Percentiles rank a stretch among this genome's conserved stretches.
phyloP scores from a whole-genome alignment of 192 early-diverging fungal species.

The Chytriomyces hyalinus region DNA sequence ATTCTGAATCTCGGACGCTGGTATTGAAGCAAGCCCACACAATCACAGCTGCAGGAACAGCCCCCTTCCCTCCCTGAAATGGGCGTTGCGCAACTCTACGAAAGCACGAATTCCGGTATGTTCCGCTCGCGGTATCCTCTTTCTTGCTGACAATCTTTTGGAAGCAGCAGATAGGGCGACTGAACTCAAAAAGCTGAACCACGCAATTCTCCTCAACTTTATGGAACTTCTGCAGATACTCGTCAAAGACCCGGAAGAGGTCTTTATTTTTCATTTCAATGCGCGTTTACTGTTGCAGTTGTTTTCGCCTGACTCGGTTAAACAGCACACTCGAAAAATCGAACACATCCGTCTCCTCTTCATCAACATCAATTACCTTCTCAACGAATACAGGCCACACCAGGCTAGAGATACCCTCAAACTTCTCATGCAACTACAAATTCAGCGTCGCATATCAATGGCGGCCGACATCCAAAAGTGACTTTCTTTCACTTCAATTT shows the following conservation, averaged over 20 bases:
- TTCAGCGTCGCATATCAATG: conserved; percentile 22
- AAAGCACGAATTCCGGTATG: conserved; percentile 2
- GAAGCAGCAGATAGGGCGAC: conserved; percentile 17
- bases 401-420: conserved; percentile 40
- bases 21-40: neutral
- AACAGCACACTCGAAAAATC: conserved; percentile 31
- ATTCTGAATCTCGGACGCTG: neutral
- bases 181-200: conserved; percentile 42
- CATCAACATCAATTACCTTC: conserved; percentile 43
- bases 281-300: neutral
- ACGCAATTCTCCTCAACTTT: conserved; percentile 39
- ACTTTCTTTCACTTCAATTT: neutral
- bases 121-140: conserved; percentile 4
- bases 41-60: conserved; percentile 16
- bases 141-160: neutral
- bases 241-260: conserved; percentile 22
- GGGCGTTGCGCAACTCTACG: conserved; percentile 34
- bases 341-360: conserved; percentile 42
- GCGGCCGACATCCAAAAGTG: conserved; percentile 19
- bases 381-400: conserved; percentile 43
- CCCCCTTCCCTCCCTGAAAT: conserved; percentile 20
- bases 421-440: conserved; percentile 36
- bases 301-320: neutral
- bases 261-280: neutral
- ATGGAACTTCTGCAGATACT: conserved; percentile 36